phyloP scores from a whole-genome alignment of 306 rosid genomes.

The Trifolium repens region DNA sequence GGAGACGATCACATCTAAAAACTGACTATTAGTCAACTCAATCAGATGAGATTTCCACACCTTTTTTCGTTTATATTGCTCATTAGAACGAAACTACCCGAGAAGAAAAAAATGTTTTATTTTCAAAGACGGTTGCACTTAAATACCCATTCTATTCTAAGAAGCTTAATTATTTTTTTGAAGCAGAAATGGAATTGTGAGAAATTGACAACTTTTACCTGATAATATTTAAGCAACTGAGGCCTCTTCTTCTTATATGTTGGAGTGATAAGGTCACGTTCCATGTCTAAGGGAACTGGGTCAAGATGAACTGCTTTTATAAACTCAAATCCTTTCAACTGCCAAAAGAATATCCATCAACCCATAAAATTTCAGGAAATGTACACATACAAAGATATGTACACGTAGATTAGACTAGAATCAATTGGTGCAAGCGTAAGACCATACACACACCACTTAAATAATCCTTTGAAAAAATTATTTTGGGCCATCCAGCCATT shows the following conservation, averaged over 20 bases:
- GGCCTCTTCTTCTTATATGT: slow-evolving; percentile 96
- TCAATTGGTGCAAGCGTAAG: slow-evolving; percentile 2
- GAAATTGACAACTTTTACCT: slow-evolving; percentile 55
- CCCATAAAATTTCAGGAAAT: slow-evolving; percentile 44
- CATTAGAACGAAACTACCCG: neutral
- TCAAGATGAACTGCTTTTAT: slow-evolving; percentile 83
- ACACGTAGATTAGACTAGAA: neutral
- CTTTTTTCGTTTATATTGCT: neutral
- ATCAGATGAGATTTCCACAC: slow-evolving; percentile 4
- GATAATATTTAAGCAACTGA: slow-evolving; percentile 80
- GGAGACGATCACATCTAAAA: neutral
- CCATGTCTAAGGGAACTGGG: slow-evolving; percentile 88
- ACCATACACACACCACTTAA: slow-evolving; percentile 9
- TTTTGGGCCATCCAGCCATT: slow-evolving; percentile 9
- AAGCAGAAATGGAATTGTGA: slow-evolving; percentile 29
- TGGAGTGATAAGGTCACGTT: slow-evolving; percentile 93
- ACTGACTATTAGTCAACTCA: slow-evolving; percentile 5
- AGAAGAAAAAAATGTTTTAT: neutral
- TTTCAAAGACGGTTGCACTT: neutral
- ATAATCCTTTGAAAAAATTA: neutral
- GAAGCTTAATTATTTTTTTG: neutral
- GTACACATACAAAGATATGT: neutral
- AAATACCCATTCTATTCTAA: slow-evolving; percentile 5
- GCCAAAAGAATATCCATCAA: slow-evolving; percentile 45
- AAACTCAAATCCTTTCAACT: slow-evolving; percentile 93